Conservation (phyloP, 169 alveolate species). For the Plasmodium gaboni region DNA sequence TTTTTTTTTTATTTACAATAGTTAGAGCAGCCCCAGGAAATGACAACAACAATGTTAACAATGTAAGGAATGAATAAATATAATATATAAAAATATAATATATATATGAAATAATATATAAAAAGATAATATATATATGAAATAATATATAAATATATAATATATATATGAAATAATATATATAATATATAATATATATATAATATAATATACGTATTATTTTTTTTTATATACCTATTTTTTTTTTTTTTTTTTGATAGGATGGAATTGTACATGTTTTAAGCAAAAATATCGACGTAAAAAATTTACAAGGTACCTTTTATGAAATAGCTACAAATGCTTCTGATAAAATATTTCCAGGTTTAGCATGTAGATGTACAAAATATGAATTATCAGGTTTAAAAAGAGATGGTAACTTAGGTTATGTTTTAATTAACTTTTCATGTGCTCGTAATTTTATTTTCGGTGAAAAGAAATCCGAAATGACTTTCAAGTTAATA, state of each 20-base stretch:
- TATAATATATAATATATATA: not conserved
- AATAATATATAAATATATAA: not conserved
- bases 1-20: not conserved
- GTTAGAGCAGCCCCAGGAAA: not conserved
- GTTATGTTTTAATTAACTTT: conserved; percentile 20
- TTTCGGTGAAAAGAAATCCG: conserved; percentile 51
- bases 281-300: conserved; percentile 51
- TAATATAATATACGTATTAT: not conserved
- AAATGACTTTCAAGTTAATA: conserved; percentile 49
- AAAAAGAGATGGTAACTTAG: conserved; percentile 47
- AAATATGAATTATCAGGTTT: conserved; percentile 65
- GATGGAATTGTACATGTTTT: conserved; percentile 47
- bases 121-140: no score
- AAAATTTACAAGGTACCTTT: conserved; percentile 45
- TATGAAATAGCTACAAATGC: conserved; percentile 72
- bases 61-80: conserved; percentile 22
- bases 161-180: not conserved
- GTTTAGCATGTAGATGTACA: conserved; percentile 70
- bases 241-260: conserved; percentile 18
- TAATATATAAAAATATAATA: no score
- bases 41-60: conserved; percentile 7
- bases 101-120: no score
- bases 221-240: conserved; percentile 24
- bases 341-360: conserved; percentile 69
- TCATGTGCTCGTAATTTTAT: conserved; percentile 48